Evolutionary conservation across 208 protist genomes (phyloP).

Genomic region (Acanthamoeba castellanii): DNA sequence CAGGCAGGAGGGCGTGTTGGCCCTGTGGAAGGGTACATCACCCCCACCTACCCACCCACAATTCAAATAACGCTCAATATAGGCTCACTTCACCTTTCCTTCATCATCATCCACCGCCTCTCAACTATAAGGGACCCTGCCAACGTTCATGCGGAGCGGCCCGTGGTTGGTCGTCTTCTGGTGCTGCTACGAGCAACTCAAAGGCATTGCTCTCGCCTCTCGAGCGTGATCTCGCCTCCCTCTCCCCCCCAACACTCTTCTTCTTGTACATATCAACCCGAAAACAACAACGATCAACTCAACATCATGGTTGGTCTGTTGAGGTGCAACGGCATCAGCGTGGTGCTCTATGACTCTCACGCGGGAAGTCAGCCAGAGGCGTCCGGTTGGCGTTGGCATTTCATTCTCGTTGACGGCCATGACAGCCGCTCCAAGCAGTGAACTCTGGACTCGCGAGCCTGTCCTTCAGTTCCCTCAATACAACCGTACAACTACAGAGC

Average conservation of each 20-base stretch:
- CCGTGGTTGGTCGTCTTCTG: constrained; percentile 34
- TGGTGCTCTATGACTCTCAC: too few relatives aligned
- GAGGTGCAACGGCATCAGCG: too few relatives aligned
- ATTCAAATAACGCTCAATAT: too few relatives aligned
- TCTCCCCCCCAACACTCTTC: too few relatives aligned
- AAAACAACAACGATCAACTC: too few relatives aligned
- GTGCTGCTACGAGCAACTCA: not conserved
- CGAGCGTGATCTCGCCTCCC: not conserved
- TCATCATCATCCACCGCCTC: not conserved
- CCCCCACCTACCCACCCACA: not conserved
- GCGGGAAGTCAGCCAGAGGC: not conserved
- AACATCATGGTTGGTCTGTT: too few relatives aligned
- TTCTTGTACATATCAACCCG: not conserved
- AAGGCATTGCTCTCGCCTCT: not conserved
- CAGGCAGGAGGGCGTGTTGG: not conserved
- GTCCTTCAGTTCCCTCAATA: not conserved
- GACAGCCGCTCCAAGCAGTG: too few relatives aligned
- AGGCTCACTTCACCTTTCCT: not conserved
- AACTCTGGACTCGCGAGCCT: not conserved
- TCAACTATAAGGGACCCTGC: not conserved
- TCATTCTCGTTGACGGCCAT: not conserved
- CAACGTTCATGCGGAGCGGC: constrained; percentile 28
- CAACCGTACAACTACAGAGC: not conserved
- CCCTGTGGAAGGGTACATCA: constrained; percentile 3
- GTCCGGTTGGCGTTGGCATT: not conserved